Percentiles rank a stretch among this genome's conserved stretches.
These are phyloP conservation scores for Edaphochlamys debaryana DNA, from an alignment of 139 green algal genomes.

Conservation along the genomic window DNA sequence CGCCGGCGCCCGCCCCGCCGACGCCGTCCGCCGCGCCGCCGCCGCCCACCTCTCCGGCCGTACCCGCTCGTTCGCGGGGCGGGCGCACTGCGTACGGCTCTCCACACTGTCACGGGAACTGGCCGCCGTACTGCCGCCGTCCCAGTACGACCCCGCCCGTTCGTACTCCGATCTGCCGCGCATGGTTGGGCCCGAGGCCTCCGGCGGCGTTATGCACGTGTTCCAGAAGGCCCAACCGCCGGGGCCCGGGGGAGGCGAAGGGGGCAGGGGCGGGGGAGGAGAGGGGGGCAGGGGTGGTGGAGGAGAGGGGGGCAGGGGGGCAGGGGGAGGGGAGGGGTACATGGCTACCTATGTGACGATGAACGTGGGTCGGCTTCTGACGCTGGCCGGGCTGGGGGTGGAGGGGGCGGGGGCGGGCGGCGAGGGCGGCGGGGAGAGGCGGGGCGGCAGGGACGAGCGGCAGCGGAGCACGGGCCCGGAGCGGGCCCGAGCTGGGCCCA, in stretches of 20 bases:
- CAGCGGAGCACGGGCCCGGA: neutral
- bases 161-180: no score
- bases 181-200: neutral
- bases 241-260: no score
- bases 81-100: conserved; percentile 20
- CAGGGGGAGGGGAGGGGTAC: no score
- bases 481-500: neutral
- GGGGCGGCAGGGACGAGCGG: neutral
- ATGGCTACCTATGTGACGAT: conserved; percentile 5
- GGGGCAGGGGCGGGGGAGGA: no score
- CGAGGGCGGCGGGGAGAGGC: no score
- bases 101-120: neutral
- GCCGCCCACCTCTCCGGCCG: neutral
- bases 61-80: conserved; percentile 9
- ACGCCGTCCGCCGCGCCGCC: neutral
- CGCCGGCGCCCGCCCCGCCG: neutral
- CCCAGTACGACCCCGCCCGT: no score
- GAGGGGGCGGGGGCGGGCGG: neutral
- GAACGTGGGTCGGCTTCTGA: conserved; percentile 12
- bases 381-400: neutral
- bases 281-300: no score
- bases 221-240: conserved; percentile 5
- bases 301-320: no score
- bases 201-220: conserved; percentile 13
- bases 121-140: neutral